Conservation (phyloP, 768 basidiomycete species). For the Chalciporus pseudorubinellus region DNA sequence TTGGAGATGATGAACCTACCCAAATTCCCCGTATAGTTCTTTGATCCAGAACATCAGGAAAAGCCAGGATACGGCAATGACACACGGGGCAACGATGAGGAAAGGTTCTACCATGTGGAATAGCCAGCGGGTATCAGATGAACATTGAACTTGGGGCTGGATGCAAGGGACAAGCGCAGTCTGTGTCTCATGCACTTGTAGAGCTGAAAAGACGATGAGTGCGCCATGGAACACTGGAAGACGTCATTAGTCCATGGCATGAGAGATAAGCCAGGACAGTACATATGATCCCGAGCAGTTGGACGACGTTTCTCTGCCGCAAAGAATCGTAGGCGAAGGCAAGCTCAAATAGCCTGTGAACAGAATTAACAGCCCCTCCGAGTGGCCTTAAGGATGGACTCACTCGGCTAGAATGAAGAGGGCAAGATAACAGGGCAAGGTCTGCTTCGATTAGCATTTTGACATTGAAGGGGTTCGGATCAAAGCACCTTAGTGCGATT, state of each 20-base stretch:
- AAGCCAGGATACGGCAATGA: constrained; percentile 67
- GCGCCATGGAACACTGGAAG: constrained; percentile 64
- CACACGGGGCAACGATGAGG: constrained; percentile 68
- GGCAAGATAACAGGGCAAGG: constrained; percentile 81
- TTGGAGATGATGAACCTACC: constrained; percentile 45
- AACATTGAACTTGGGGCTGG: too few relatives aligned
- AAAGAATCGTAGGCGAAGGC: constrained; percentile 84
- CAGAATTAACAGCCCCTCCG: background rate
- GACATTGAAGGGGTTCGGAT: background rate
- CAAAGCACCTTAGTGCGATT: constrained; percentile 52
- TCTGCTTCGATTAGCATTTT: constrained; percentile 40
- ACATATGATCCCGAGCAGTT: constrained; percentile 73
- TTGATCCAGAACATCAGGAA: constrained; percentile 66
- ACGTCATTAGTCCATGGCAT: constrained; percentile 3
- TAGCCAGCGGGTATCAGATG: constrained; percentile 55
- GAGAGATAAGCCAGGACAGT: constrained; percentile 19
- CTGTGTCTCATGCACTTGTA: constrained; percentile 77
- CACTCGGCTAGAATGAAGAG: constrained; percentile 83
- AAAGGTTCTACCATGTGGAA: constrained; percentile 61
- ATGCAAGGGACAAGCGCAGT: too few relatives aligned
- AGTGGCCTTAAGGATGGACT: constrained; percentile 18
- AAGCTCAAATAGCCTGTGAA: constrained; percentile 70
- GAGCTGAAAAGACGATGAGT: constrained; percentile 67
- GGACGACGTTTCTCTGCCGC: constrained; percentile 72
- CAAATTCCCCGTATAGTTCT: constrained; percentile 76